A percentile compares a stretch with the other conserved stretches of the same genome.
phyloP scores from a whole-genome alignment of 108 stramenopile species.

The Phaeodactylum tricornutum region DNA sequence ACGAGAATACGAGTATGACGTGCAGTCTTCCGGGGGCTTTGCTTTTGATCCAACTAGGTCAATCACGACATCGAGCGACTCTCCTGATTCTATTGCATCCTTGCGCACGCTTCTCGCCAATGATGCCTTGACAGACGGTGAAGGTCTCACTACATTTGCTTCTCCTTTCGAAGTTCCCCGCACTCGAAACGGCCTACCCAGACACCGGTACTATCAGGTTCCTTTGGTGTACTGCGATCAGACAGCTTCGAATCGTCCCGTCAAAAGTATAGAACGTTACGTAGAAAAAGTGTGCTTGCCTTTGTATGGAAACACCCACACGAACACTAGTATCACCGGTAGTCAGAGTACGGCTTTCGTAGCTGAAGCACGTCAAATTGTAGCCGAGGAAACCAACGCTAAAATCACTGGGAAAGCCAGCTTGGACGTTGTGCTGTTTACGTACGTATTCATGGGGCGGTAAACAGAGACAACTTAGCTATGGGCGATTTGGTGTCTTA shows the following conservation, averaged over 20 bases:
- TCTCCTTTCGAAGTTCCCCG: conserved; percentile 18
- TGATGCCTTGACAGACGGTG: not conserved
- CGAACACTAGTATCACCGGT: conserved; percentile 78
- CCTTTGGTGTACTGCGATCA: conserved; percentile 85
- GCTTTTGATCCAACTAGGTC: not conserved
- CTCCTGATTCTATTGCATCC: not conserved
- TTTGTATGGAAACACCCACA: conserved; percentile 93
- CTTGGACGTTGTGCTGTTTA: conserved; percentile 88
- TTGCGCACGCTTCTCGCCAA: not conserved
- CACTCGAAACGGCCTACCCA: not conserved
- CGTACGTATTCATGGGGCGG: too few species aligned
- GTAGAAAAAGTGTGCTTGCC: conserved; percentile 56
- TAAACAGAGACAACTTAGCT: too few species aligned
- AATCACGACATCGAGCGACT: not conserved
- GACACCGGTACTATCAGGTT: conserved; percentile 13
- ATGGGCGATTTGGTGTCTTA: too few species aligned
- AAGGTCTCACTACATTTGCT: conserved; percentile 10
- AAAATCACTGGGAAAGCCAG: conserved; percentile 84
- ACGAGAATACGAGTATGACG: conserved; percentile 6
- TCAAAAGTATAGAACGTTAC: conserved; percentile 61
- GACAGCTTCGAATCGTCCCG: conserved; percentile 69
- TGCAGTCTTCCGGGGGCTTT: not conserved
- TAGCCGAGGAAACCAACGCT: conserved; percentile 76
- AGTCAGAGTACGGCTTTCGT: conserved; percentile 85
- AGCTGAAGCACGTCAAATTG: conserved; percentile 83